phyloP scores from a whole-genome alignment of 2,329 filamentous ascomycete genomes.

The Diaporthe caulivora region DNA sequence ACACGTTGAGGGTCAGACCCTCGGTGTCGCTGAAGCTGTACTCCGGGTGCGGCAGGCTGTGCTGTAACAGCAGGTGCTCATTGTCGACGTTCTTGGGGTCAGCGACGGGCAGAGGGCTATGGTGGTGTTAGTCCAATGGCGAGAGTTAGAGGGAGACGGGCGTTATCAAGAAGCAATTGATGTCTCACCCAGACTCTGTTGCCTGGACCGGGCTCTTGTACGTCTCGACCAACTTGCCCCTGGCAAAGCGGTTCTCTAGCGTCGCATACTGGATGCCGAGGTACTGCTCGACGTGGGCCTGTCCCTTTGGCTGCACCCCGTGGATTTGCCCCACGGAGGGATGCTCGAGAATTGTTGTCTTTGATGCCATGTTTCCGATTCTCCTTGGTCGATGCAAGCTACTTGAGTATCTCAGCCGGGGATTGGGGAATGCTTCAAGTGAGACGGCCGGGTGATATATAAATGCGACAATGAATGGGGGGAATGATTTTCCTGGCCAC shows the following conservation, averaged over 20 bases:
- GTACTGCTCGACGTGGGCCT: constrained; percentile 41
- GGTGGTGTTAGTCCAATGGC: background rate
- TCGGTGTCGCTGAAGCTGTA: constrained; percentile 60
- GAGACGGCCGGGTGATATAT: background rate
- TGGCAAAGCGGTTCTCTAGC: constrained; percentile 41
- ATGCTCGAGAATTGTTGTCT: constrained; percentile 22
- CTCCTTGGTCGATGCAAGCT: background rate
- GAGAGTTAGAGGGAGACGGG: background rate
- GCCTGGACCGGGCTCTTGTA: constrained; percentile 45
- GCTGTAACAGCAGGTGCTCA: constrained; percentile 63
- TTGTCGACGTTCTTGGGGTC: constrained; percentile 54
- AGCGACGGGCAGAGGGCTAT: constrained; percentile 53
- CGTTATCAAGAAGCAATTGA: background rate
- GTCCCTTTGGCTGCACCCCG: constrained; percentile 15
- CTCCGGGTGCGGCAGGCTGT: constrained; percentile 54
- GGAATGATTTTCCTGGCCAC: constrained; percentile 1
- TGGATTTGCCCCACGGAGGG: constrained; percentile 24
- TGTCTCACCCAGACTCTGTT: constrained; percentile 50
- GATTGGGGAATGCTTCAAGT: background rate
- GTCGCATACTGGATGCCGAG: constrained; percentile 44
- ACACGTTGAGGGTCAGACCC: constrained; percentile 65
- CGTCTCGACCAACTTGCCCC: constrained; percentile 36
- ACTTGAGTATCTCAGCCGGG: background rate
- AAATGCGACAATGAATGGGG: background rate
- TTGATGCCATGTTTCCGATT: constrained; percentile 3